Conservation (phyloP, 768 basidiomycete species). For the Suillus occidentalis region DNA sequence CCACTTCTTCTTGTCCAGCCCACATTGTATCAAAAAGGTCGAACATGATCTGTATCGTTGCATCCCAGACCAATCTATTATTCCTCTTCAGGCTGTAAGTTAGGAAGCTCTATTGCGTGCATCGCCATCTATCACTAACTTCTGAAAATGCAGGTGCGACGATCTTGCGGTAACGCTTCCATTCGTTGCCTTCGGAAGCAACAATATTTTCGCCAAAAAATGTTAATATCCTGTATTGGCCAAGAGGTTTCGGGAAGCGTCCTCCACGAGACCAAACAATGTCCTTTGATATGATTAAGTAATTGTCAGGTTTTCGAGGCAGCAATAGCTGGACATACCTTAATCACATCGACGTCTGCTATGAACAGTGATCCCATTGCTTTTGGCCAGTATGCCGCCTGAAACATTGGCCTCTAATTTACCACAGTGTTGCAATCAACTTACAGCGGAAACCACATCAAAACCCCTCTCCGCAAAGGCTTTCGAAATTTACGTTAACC, state of each 20-base stretch:
- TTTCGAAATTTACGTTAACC: slow-evolving; percentile 10
- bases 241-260: slow-evolving; percentile 54
- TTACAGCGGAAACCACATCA: slow-evolving; percentile 38
- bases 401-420: neutral
- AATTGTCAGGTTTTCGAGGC: neutral
- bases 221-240: slow-evolving; percentile 43
- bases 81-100: slow-evolving; percentile 14
- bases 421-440: slow-evolving; percentile 13
- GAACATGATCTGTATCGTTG: slow-evolving; percentile 41
- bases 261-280: slow-evolving; percentile 20
- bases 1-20: slow-evolving; percentile 40
- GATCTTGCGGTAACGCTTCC: slow-evolving; percentile 66
- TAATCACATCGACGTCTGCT: slow-evolving; percentile 42
- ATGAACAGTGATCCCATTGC: slow-evolving; percentile 13
- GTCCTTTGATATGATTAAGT: slow-evolving; percentile 15
- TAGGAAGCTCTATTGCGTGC: neutral
- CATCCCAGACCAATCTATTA: slow-evolving; percentile 46
- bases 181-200: slow-evolving; percentile 61
- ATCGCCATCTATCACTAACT: slow-evolving; percentile 5
- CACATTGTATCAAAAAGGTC: slow-evolving; percentile 51
- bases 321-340: slow-evolving; percentile 22
- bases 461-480: slow-evolving; percentile 35
- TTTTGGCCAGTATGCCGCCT: slow-evolving; percentile 16
- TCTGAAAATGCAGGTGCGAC: slow-evolving; percentile 62
- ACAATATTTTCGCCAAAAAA: slow-evolving; percentile 65